Base-by-base conservation (phyloP, 1,284 basidiomycete species). In the Leccinum fallax region DNA sequence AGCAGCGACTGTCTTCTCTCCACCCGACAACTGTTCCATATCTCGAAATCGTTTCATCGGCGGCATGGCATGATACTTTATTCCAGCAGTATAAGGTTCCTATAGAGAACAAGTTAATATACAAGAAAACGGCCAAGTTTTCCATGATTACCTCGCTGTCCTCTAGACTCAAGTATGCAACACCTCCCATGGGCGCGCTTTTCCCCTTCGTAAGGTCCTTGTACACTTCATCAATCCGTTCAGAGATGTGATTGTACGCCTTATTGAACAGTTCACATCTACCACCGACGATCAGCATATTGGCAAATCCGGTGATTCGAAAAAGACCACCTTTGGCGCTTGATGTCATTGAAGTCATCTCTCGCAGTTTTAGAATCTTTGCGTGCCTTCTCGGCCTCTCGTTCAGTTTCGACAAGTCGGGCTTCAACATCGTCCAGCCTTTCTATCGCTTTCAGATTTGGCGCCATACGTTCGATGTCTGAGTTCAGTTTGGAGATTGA, bases 41-140 rank as follows among this genome's bases (percentile, higher is more conserved):
- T 99, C 97, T 66, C 96, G 86, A 83, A 99, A 99, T 6, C 95
- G 92, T 76, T 99, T 99, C 89, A 98, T 97, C 0, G 96, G 96
- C 0, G 97, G 97, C 93, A 99, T 99, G 1, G 96, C 95, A 74
- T 98, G 96, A 74, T 98, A 99, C 76, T 97, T 97, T 79, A 99
- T 94, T 61, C 97, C 97, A 30, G 90, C 92, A 26, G 86, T 85
- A 71, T 98, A 99, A 0, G 97, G 97, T 82, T 99, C 97, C 92
- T 97, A 64, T 21, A 63, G 54, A 40, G 43, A 51, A 26, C 48
- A 57, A 53, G 53, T 66, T 21, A 62, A 56, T 46, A 53, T 61
- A 30, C 19, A 46, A 48, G 48, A 9, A 36, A 38, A 51, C 26
- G 11, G 19, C 19, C 28, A 30, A 21, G 3, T 28, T n/a, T 16